A percentile compares a stretch with the other conserved stretches of the same genome.
Conservation (phyloP, 148 eudicot species). For the Oxyria digyna region DNA sequence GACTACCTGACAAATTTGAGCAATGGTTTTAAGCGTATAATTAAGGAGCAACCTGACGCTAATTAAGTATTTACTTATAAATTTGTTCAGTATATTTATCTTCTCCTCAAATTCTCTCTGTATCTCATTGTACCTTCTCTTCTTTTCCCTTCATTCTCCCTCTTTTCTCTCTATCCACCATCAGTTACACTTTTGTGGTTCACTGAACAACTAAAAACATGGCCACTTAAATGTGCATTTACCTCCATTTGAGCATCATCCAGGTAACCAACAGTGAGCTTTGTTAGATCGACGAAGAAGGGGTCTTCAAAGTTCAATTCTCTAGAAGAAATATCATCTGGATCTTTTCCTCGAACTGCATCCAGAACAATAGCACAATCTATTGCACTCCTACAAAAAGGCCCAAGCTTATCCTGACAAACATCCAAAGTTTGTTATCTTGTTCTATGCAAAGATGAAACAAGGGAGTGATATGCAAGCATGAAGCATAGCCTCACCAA, state of each 20-base stretch:
- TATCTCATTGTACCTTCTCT: not conserved
- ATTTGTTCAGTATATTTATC: not conserved
- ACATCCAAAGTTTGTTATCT: not conserved
- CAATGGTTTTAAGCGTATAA: not conserved
- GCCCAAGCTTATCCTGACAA: conserved; percentile 83
- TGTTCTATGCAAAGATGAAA: not conserved
- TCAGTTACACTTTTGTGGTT: not conserved
- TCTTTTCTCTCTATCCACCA: not conserved
- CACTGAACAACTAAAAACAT: not conserved
- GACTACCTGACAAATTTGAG: conserved; percentile 40
- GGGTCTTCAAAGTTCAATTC: conserved; percentile 58
- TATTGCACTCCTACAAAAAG: conserved; percentile 78
- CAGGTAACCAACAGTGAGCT: conserved; percentile 78
- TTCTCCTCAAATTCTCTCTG: not conserved
- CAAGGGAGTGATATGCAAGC: not conserved
- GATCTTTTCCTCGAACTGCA: conserved; percentile 72
- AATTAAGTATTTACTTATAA: too few species aligned
- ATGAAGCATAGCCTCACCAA: conserved; percentile 28
- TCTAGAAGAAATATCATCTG: conserved; percentile 68
- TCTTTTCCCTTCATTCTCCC: not conserved
- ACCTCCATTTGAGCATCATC: conserved; percentile 92
- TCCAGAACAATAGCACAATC: conserved; percentile 71
- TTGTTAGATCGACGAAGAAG: conserved; percentile 59
- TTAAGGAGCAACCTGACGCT: too few species aligned
- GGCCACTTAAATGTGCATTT: not conserved